Evolutionary conservation across 768 basidiomycete genomes (phyloP).

Genomic region (Boletus coccyginus): DNA sequence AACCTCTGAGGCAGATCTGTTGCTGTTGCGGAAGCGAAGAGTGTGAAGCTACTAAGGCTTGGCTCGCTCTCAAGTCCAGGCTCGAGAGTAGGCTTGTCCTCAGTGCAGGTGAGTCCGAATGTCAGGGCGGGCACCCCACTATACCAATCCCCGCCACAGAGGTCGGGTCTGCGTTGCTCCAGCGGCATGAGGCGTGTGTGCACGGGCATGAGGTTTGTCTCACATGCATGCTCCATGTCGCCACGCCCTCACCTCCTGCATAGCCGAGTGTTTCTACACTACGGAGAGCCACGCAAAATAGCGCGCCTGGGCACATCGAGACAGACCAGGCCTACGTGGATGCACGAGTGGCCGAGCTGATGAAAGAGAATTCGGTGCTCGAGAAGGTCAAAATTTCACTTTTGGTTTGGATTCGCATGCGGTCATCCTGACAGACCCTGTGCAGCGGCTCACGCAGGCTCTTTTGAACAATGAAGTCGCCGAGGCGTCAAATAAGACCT

Average conservation of each 20-base stretch:
- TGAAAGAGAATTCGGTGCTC: conserved; percentile 58
- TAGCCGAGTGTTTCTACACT: conserved; percentile 16
- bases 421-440: conserved; percentile 5
- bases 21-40: conserved; percentile 70
- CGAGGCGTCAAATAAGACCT: conserved; percentile 73
- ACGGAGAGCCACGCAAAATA: conserved; percentile 14
- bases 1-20: conserved; percentile 46
- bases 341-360: conserved; percentile 33
- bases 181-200: conserved; percentile 84
- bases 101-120: conserved; percentile 70
- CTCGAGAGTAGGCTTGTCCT: conserved; percentile 77
- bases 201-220: conserved; percentile 61
- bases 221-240: conserved; percentile 5
- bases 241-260: conserved; percentile 12
- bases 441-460: conserved; percentile 73
- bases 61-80: conserved; percentile 62
- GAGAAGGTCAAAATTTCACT: conserved; percentile 37
- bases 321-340: conserved; percentile 27
- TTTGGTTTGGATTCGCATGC: not conserved
- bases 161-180: conserved; percentile 85
- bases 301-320: conserved; percentile 4
- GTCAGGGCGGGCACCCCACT: not conserved
- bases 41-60: conserved; percentile 62
- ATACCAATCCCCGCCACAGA: conserved; percentile 43
- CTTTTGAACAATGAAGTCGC: conserved; percentile 78